Evolutionary conservation across 495 filamentous ascomycete species (phyloP).

Genomic region (Patellaria atrata): DNA sequence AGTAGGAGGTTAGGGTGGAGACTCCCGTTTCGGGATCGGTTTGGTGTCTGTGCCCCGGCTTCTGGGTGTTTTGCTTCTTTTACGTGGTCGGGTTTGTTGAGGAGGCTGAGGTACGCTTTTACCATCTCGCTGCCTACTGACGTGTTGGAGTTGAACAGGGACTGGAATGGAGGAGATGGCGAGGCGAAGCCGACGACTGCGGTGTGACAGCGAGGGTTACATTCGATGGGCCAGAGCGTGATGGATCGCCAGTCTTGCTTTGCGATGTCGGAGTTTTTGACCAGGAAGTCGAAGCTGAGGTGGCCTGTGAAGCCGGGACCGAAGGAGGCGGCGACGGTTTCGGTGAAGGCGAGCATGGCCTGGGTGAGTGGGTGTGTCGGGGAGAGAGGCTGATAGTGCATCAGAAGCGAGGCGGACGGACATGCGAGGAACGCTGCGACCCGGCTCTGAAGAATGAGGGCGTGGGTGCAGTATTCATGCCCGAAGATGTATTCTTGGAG

Average conservation of each 20-base stretch:
- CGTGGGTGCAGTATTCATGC: slow-evolving; percentile 53
- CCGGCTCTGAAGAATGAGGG: slow-evolving; percentile 44
- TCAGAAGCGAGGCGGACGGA: slow-evolving; percentile 39
- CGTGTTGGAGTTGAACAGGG: no score
- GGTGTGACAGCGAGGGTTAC: slow-evolving; percentile 48
- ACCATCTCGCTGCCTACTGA: no score
- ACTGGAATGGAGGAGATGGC: no score
- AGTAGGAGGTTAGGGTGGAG: no score
- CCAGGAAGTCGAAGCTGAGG: slow-evolving; percentile 50
- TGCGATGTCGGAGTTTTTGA: slow-evolving; percentile 35
- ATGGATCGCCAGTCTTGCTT: slow-evolving; percentile 6
- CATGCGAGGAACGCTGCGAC: slow-evolving; percentile 52
- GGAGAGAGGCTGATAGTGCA: slow-evolving; percentile 47
- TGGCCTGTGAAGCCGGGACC: slow-evolving; percentile 49
- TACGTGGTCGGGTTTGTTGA: no score
- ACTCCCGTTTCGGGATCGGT: slow-evolving; percentile 4
- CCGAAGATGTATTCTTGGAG: slow-evolving; percentile 53
- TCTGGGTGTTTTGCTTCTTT: slow-evolving; percentile 10
- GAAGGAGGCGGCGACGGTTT: slow-evolving; percentile 35
- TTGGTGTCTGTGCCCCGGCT: slow-evolving; percentile 21
- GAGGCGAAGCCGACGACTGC: slow-evolving; percentile 44
- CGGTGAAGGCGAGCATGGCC: slow-evolving; percentile 48
- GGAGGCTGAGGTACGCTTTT: slow-evolving; percentile 29
- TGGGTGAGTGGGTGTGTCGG: slow-evolving; percentile 36
- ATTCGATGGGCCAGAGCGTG: slow-evolving; percentile 46